Evolutionary conservation across 2,329 filamentous ascomycete genomes (phyloP).

Genomic region (Sporothrix luriei): DNA sequence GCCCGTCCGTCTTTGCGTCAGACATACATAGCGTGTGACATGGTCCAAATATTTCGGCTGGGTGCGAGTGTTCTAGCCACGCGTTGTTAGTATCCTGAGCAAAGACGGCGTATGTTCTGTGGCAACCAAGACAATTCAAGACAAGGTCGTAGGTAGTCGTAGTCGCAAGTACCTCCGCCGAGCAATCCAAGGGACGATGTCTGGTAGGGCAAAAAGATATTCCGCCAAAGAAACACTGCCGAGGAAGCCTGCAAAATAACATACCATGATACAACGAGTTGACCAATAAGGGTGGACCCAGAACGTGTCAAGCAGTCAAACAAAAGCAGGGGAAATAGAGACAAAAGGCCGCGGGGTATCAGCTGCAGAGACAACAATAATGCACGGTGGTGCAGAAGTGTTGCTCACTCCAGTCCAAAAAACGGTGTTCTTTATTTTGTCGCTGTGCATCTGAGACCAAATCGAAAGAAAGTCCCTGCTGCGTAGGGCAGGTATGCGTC

Average conservation of each 20-base stretch:
- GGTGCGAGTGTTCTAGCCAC: neutral
- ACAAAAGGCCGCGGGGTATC: neutral
- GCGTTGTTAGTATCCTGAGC: neutral
- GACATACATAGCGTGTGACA: neutral
- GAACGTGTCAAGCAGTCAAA: neutral
- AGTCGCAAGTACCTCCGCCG: neutral
- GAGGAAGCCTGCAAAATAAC: neutral
- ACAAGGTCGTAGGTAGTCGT: neutral
- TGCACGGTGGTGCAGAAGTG: neutral
- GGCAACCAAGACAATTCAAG: neutral
- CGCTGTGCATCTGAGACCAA: neutral
- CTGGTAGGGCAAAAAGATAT: neutral
- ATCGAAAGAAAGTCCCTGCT: neutral
- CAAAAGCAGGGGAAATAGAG: neutral
- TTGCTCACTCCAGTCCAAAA: neutral
- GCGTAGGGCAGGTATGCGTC: neutral
- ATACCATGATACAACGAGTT: neutral
- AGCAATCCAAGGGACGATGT: neutral
- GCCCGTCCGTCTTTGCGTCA: no score
- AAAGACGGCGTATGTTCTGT: neutral
- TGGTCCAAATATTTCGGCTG: no score
- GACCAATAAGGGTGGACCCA: neutral
- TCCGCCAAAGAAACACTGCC: no score
- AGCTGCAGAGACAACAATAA: neutral
- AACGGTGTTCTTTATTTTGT: neutral